Base-by-base conservation (phyloP, 129 eudicot genomes). In the Ambrosia artemisiifolia region DNA sequence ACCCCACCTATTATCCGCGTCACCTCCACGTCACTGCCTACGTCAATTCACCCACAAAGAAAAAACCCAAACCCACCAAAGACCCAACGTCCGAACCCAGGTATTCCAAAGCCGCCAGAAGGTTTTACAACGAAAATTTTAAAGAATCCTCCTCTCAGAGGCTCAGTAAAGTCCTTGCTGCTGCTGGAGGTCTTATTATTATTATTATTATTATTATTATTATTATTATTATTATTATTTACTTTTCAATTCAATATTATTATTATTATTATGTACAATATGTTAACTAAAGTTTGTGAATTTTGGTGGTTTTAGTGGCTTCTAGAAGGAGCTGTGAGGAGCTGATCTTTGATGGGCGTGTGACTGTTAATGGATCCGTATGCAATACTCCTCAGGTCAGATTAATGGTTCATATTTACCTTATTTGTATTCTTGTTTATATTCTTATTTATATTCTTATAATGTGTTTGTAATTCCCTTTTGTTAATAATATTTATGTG, bases 271-370 rank as follows among this genome's bases (percentile, higher is more conserved):
- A 12, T 11, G 17, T 4, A 57, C 63, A 28, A 4, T 59, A 55
- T 51, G 65, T n/a, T 54, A 2, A 62, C 28, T 19, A 53, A 42
- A 11, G 33, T 56, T 60, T 63, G 18, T 82, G 62, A 66, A n/a
- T 19, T 51, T 19, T 51, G 13, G 38, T 65, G 53, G 67, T 80
- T 43, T 28, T 79, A 93, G 99, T 94, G 89, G 99, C 99, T 38
- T 90, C 99, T 32, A 90, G 99, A 80, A 78, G 99, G 70, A 94
- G 91, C 68, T 78, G 99, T 67, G 99, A 94, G 77, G 96, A 90
- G 76, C 83, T 94, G 33, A 88, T 94, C 40, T 94, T 94, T 74
- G 75, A 88, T 40, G 97, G 99, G 9, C 80, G 80, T 65, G 99
- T 94, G 75, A 94, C 97, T 61, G 94, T 94, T 53, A 90, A 94